phyloP scores from a whole-genome alignment of 2,329 filamentous ascomycete genomes.

The Aspergillus quadricinctus region DNA sequence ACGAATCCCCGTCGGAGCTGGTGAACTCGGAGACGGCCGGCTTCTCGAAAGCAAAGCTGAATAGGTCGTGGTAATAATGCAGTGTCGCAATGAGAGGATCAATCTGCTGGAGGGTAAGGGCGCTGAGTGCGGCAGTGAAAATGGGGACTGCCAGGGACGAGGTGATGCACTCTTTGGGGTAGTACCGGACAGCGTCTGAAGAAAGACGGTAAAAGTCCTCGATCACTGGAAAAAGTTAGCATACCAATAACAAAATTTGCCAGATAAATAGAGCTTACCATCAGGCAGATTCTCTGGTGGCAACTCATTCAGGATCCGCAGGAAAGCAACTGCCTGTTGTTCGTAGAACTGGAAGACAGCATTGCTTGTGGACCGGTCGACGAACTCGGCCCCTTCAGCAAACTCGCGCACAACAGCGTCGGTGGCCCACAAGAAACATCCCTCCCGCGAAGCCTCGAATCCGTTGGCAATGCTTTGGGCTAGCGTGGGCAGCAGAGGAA shows the following conservation, averaged over 20 bases:
- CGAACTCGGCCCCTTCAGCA: conserved; percentile 80
- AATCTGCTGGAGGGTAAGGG: conserved; percentile 82
- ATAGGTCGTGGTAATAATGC: conserved; percentile 86
- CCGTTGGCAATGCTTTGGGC: conserved; percentile 84
- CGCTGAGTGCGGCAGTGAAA: conserved; percentile 80
- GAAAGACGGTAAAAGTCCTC: conserved; percentile 95
- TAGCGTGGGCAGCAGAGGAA: conserved; percentile 75
- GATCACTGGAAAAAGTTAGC: conserved; percentile 56
- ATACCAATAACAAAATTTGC: not conserved
- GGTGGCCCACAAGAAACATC: conserved; percentile 98
- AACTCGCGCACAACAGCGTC: conserved; percentile 94
- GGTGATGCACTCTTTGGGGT: conserved; percentile 75
- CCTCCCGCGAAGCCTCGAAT: conserved; percentile 81
- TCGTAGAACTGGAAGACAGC: conserved; percentile 95
- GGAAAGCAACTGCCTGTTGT: conserved; percentile 82
- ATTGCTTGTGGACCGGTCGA: conserved; percentile 74
- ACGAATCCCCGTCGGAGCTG: conserved; percentile 56
- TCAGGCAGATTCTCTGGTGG: conserved; percentile 72
- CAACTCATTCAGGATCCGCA: conserved; percentile 82
- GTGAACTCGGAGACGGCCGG: conserved; percentile 53
- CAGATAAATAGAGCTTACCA: conserved; percentile 37
- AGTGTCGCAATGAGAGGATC: conserved; percentile 87
- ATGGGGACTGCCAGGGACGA: conserved; percentile 77
- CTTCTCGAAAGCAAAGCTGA: conserved; percentile 80
- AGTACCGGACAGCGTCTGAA: conserved; percentile 88